These are phyloP conservation scores for Neurospora tetraspora DNA, from an alignment of 495 filamentous ascomycete species.

Conservation along the genomic window DNA sequence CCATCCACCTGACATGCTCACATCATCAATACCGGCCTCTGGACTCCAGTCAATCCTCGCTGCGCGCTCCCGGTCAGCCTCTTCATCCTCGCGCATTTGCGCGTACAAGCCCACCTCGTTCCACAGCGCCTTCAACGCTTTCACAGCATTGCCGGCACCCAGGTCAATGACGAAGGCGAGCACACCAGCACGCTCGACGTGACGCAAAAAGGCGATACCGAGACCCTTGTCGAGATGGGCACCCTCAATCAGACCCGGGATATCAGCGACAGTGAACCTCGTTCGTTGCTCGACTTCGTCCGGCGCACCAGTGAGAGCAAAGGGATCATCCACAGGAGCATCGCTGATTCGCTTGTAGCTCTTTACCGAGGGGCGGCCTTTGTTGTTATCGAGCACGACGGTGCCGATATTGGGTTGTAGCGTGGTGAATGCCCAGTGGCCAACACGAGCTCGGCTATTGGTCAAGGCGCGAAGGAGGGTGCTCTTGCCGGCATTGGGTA, in stretches of 20 bases:
- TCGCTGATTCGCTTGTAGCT: slow-evolving; percentile 13
- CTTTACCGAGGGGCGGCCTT: slow-evolving; percentile 45
- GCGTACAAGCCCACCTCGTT: slow-evolving; percentile 82
- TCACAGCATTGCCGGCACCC: slow-evolving; percentile 63
- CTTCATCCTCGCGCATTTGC: slow-evolving; percentile 52
- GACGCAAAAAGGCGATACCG: slow-evolving; percentile 83
- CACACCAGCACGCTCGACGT: slow-evolving; percentile 86
- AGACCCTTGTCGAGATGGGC: slow-evolving; percentile 89
- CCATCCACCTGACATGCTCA: slow-evolving; percentile 9
- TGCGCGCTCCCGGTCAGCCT: slow-evolving; percentile 41
- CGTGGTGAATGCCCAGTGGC: slow-evolving; percentile 95
- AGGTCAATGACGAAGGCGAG: slow-evolving; percentile 92
- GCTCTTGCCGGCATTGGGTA: slow-evolving; percentile 94
- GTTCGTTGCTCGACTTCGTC: slow-evolving; percentile 45
- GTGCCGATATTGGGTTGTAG: slow-evolving; percentile 91
- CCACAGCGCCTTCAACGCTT: slow-evolving; percentile 74
- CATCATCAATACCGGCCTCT: slow-evolving; percentile 15
- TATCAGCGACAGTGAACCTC: slow-evolving; percentile 88
- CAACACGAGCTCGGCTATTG: slow-evolving; percentile 76
- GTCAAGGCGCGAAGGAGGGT: slow-evolving; percentile 81
- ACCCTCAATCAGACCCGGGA: slow-evolving; percentile 81
- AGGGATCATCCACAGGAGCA: slow-evolving; percentile 25
- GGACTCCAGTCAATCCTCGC: slow-evolving; percentile 31
- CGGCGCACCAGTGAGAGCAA: slow-evolving; percentile 16
- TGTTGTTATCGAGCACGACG: slow-evolving; percentile 76